These are phyloP conservation scores for Albatrellus ellisii DNA, from an alignment of 768 basidiomycete genomes.

Conservation along the genomic window DNA sequence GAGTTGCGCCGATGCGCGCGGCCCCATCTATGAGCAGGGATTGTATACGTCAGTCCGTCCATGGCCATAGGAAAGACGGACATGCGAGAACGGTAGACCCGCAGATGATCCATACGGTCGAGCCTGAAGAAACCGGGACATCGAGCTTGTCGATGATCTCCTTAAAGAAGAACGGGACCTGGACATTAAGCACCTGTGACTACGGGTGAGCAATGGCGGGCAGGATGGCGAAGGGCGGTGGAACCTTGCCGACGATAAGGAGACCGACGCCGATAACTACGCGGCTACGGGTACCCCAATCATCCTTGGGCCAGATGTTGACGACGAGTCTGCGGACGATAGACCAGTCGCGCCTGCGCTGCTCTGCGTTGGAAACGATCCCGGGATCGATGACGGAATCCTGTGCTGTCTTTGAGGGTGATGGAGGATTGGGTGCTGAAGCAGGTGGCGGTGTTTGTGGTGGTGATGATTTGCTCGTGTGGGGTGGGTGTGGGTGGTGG, in stretches of 20 bases:
- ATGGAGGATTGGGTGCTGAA: not conserved
- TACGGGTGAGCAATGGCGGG: not conserved
- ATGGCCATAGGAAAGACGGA: constrained; percentile 28
- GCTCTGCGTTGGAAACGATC: constrained; percentile 21
- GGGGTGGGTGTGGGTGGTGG: not conserved
- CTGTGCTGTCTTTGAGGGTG: not conserved
- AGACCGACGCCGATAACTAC: constrained; percentile 79
- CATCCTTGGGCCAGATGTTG: constrained; percentile 87
- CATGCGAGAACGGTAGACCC: constrained; percentile 89
- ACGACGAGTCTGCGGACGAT: constrained; percentile 73
- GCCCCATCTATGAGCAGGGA: constrained; percentile 52
- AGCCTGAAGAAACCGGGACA: constrained; percentile 54
- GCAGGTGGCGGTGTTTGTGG: not conserved
- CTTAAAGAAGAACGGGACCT: constrained; percentile 95
- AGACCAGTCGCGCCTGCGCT: constrained; percentile 73
- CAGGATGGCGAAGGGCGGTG: constrained; percentile 8
- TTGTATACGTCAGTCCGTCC: not conserved
- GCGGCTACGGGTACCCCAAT: constrained; percentile 63
- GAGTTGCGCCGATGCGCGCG: constrained; percentile 78
- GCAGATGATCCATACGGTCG: constrained; percentile 84
- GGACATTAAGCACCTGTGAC: constrained; percentile 81
- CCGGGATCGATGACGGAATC: not conserved
- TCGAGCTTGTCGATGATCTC: constrained; percentile 82
- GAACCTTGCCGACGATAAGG: constrained; percentile 77
- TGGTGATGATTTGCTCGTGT: too few species aligned